Evolutionary conservation across 2,329 filamentous ascomycete genomes (phyloP).

Genomic region (Thielaviopsis euricoi): DNA sequence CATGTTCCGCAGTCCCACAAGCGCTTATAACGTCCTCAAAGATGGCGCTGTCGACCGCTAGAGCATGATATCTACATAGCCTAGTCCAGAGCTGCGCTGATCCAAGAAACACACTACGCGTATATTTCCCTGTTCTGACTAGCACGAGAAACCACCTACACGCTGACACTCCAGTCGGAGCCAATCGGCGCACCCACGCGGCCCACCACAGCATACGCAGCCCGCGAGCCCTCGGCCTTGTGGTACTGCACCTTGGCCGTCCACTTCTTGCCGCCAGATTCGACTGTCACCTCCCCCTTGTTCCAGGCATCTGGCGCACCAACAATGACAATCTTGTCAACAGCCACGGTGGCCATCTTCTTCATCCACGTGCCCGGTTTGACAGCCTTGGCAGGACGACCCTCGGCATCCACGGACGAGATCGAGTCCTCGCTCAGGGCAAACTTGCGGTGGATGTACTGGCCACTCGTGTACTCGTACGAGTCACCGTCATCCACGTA

Average conservation of each 20-base stretch:
- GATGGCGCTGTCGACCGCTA: too few relatives aligned
- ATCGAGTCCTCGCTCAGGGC: constrained; percentile 44
- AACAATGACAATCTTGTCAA: constrained; percentile 75
- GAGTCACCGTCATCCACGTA: constrained; percentile 91
- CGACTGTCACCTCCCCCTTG: constrained; percentile 40
- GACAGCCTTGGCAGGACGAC: constrained; percentile 35
- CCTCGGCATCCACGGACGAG: constrained; percentile 51
- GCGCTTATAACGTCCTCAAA: too few relatives aligned
- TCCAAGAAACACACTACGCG: too few relatives aligned
- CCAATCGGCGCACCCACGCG: constrained; percentile 35
- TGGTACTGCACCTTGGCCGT: constrained; percentile 45
- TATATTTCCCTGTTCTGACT: neutral
- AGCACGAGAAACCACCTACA: constrained; percentile 12
- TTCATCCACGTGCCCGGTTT: constrained; percentile 57
- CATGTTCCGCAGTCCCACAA: too few relatives aligned
- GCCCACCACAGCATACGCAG: constrained; percentile 35
- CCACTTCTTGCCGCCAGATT: constrained; percentile 35
- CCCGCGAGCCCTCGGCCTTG: constrained; percentile 28
- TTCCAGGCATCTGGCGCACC: constrained; percentile 60
- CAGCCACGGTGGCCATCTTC: constrained; percentile 56
- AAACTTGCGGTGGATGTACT: constrained; percentile 78
- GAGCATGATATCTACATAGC: too few relatives aligned
- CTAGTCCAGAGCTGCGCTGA: too few relatives aligned
- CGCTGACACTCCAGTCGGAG: constrained; percentile 33
- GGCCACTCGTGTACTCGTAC: constrained; percentile 72